A percentile compares a stretch with the other conserved stretches of the same genome.
These are phyloP conservation scores for Ophiocordyceps robertsii DNA, from an alignment of 2,329 filamentous ascomycete genomes.

Conservation along the genomic window DNA sequence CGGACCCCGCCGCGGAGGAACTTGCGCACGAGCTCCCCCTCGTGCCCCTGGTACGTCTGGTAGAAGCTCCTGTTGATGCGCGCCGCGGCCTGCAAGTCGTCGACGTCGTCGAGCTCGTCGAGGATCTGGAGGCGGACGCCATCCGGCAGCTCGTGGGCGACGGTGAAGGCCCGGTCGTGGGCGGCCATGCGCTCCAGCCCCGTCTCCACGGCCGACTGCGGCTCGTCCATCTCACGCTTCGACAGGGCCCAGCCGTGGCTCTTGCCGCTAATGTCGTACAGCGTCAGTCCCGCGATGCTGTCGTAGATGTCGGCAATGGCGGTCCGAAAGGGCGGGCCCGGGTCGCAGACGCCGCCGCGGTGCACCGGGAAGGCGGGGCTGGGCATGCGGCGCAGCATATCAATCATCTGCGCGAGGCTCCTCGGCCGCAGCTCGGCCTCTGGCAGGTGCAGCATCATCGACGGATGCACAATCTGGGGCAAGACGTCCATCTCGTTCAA, in stretches of 20 bases:
- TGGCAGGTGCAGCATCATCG: conserved; percentile 11
- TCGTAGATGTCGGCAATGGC: conserved; percentile 37
- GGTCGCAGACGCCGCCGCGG: conserved; percentile 33
- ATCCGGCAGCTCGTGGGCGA: conserved; percentile 20
- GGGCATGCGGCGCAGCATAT: conserved; percentile 27
- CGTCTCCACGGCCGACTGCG: conserved; percentile 18
- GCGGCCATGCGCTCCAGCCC: conserved; percentile 19
- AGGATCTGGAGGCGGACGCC: conserved; percentile 26
- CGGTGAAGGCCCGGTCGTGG: conserved; percentile 16
- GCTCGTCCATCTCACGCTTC: conserved; percentile 20
- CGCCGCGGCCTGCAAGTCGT: conserved; percentile 29
- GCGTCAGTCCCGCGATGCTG: conserved; percentile 33
- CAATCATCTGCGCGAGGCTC: conserved; percentile 32
- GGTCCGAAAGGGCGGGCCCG: conserved; percentile 29
- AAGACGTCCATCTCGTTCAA: conserved; percentile 33
- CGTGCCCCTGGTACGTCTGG: conserved; percentile 29
- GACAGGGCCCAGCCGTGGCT: conserved; percentile 36
- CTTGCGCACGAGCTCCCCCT: conserved; percentile 23
- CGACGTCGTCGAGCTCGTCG: conserved; percentile 21
- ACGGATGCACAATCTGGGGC: conserved; percentile 22
- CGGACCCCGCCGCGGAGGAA: conserved; percentile 12
- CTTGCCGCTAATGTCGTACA: conserved; percentile 33
- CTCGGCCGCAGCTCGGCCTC: conserved; percentile 14
- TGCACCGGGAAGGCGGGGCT: conserved; percentile 27
- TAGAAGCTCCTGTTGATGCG: conserved; percentile 29